Conservation (phyloP, 2,329 filamentous ascomycete species). For the Blumeria graminis region DNA sequence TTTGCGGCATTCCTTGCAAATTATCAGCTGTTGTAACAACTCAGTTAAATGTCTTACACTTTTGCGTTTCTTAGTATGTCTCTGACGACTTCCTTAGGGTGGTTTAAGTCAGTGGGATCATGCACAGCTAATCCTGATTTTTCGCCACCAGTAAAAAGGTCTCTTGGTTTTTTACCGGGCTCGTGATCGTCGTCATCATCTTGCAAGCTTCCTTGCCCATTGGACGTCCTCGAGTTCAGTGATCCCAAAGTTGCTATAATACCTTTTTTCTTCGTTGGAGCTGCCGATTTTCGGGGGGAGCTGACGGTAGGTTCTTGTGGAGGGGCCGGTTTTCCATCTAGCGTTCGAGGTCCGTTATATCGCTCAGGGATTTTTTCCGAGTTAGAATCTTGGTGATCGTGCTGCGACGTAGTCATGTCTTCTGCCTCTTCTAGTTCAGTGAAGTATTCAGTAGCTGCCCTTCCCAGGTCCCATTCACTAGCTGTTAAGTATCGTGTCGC, state of each 20-base stretch:
- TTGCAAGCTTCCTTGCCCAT: slow-evolving; percentile 18
- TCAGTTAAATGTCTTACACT: slow-evolving; percentile 20
- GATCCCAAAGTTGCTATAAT: slow-evolving; percentile 38
- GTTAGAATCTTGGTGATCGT: slow-evolving; percentile 10
- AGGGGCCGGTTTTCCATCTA: slow-evolving; percentile 35
- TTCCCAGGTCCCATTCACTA: slow-evolving; percentile 40
- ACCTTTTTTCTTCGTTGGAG: slow-evolving; percentile 12
- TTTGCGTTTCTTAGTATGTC: slow-evolving; percentile 40
- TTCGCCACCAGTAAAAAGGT: slow-evolving; percentile 65
- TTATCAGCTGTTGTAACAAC: slow-evolving; percentile 3
- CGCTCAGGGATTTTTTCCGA: slow-evolving; percentile 18
- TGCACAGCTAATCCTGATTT: slow-evolving; percentile 53
- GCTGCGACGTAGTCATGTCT: slow-evolving; percentile 34
- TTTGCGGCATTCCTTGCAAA: slow-evolving; percentile 31
- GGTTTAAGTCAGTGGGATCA: slow-evolving; percentile 26
- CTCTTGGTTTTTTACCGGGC: slow-evolving; percentile 32
- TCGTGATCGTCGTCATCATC: slow-evolving; percentile 29
- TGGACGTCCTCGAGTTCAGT: slow-evolving; percentile 14
- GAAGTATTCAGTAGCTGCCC: slow-evolving; percentile 38
- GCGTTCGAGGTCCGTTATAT: slow-evolving; percentile 36
- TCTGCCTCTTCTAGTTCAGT: slow-evolving; percentile 30
- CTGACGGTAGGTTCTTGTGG: slow-evolving; percentile 14
- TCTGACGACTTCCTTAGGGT: slow-evolving; percentile 31
- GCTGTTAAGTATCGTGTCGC: slow-evolving; percentile 41
- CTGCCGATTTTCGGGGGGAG: slow-evolving; percentile 8